These are phyloP conservation scores for Geosmithia morbida DNA, from an alignment of 2,329 filamentous ascomycete genomes.

Conservation along the genomic window DNA sequence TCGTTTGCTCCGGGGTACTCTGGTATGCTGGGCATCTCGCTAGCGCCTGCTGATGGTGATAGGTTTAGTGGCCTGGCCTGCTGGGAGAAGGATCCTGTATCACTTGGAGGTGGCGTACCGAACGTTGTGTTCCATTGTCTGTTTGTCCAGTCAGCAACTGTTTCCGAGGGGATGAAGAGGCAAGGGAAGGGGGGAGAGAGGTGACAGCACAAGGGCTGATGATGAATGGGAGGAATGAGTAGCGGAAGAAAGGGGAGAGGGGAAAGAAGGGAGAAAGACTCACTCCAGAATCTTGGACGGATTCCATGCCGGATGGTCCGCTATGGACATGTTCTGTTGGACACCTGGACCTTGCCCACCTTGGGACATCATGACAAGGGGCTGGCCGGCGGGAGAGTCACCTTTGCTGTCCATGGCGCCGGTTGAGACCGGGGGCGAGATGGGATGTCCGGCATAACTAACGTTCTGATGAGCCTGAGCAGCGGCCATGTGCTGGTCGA, in stretches of 20 bases:
- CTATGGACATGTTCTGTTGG: constrained; percentile 39
- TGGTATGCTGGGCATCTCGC: constrained; percentile 38
- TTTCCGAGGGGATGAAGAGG: no score
- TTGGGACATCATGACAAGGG: constrained; percentile 57
- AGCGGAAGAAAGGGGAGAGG: constrained; percentile 1
- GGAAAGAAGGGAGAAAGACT: constrained; percentile 20
- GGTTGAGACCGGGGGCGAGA: constrained; percentile 68
- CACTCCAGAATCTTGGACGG: constrained; percentile 83
- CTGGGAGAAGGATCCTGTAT: constrained; percentile 16
- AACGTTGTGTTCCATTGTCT: constrained; percentile 96
- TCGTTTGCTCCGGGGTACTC: constrained; percentile 33
- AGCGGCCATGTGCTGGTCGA: constrained; percentile 38
- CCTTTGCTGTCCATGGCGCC: constrained; percentile 60
- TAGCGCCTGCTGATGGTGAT: constrained; percentile 35
- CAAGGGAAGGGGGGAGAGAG: background rate
- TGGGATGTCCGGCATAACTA: constrained; percentile 56
- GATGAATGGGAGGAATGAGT: no score
- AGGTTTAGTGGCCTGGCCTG: constrained; percentile 37
- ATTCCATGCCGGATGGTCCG: constrained; percentile 63
- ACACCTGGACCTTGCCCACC: constrained; percentile 37
- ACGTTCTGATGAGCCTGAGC: constrained; percentile 38
- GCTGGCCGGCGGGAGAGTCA: constrained; percentile 60
- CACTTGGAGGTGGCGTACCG: constrained; percentile 43
- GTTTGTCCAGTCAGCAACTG: constrained; percentile 4
- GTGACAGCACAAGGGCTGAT: background rate